Percentiles rank a stretch among this genome's conserved stretches.
phyloP scores from a whole-genome alignment of 129 eudicot species.

The Pseudognaphalium luteoalbum region DNA sequence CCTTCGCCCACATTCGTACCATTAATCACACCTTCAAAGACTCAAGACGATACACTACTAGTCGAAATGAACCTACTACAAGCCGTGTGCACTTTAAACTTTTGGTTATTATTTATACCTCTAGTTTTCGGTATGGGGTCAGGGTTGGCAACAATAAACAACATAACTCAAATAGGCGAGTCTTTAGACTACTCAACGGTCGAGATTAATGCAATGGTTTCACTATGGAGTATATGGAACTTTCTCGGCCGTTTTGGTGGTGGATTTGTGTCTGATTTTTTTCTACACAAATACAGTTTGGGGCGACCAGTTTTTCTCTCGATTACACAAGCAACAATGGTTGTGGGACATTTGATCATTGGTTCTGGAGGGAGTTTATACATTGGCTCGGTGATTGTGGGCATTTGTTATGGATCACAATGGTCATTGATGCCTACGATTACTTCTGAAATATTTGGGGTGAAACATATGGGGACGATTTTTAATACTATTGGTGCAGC shows the following conservation, averaged over 20 bases:
- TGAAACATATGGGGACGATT: constrained; percentile 81
- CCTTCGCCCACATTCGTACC: constrained; percentile 20
- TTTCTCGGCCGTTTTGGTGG: constrained; percentile 89
- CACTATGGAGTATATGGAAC: constrained; percentile 94
- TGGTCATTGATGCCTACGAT: constrained; percentile 97
- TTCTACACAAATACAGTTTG: constrained; percentile 59
- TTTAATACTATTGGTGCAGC: constrained; percentile 78
- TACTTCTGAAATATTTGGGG: constrained; percentile 89
- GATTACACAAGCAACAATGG: constrained; percentile 60
- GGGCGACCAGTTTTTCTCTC: constrained; percentile 66
- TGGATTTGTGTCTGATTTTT: constrained; percentile 67
- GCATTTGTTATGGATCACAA: constrained; percentile 79
- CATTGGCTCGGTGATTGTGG: constrained; percentile 67
- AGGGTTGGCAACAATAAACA: constrained; percentile 82
- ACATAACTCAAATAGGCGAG: constrained; percentile 76
- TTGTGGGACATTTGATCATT: constrained; percentile 60
- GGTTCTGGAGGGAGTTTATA: constrained; percentile 80
- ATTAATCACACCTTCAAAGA: constrained; percentile 29
- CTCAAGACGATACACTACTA: constrained; percentile 1
- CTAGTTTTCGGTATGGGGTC: constrained; percentile 92
- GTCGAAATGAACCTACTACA: constrained; percentile 57
- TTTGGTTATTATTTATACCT: constrained; percentile 76
- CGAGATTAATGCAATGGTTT: constrained; percentile 62
- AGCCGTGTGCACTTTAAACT: constrained; percentile 58
- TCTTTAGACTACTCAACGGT: constrained; percentile 57